These are phyloP conservation scores for Asterophora lycoperdoides DNA, from an alignment of 768 basidiomycete species.

Conservation along the genomic window DNA sequence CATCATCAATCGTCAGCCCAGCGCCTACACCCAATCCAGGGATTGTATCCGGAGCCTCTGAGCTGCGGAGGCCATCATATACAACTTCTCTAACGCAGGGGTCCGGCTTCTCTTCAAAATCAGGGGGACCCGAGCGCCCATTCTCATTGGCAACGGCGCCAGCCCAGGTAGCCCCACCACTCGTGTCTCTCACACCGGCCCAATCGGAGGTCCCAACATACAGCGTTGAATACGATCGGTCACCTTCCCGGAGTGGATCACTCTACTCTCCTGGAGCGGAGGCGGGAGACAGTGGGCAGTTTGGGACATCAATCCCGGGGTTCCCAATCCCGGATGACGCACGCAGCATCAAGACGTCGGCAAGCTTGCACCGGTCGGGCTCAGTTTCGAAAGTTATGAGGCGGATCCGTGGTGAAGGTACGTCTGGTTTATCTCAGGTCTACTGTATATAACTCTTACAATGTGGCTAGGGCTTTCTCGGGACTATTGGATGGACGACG, in stretches of 20 bases:
- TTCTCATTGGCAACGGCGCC: constrained; percentile 51
- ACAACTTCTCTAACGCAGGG: constrained; percentile 40
- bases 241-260: constrained; percentile 47
- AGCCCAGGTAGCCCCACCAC: constrained; percentile 68
- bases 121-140: constrained; percentile 50
- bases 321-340: constrained; percentile 92
- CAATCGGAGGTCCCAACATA: constrained; percentile 76
- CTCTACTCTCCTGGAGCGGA: constrained; percentile 54
- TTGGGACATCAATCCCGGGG: constrained; percentile 81
- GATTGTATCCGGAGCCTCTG: constrained; percentile 25
- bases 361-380: constrained; percentile 66
- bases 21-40: constrained; percentile 26
- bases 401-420: constrained; percentile 86
- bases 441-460: constrained; percentile 5
- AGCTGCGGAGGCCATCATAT: constrained; percentile 60
- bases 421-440: constrained; percentile 12
- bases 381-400: constrained; percentile 92
- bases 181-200: constrained; percentile 82
- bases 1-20: constrained; percentile 31
- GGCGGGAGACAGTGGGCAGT: constrained; percentile 47
- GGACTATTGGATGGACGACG: constrained; percentile 99
- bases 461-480: constrained; percentile 64
- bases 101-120: constrained; percentile 45
- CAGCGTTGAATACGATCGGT: constrained; percentile 57
- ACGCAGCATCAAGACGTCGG: constrained; percentile 74